Evolutionary conservation across 495 filamentous ascomycete species (phyloP).

Genomic region (Apiosordaria backusii): DNA sequence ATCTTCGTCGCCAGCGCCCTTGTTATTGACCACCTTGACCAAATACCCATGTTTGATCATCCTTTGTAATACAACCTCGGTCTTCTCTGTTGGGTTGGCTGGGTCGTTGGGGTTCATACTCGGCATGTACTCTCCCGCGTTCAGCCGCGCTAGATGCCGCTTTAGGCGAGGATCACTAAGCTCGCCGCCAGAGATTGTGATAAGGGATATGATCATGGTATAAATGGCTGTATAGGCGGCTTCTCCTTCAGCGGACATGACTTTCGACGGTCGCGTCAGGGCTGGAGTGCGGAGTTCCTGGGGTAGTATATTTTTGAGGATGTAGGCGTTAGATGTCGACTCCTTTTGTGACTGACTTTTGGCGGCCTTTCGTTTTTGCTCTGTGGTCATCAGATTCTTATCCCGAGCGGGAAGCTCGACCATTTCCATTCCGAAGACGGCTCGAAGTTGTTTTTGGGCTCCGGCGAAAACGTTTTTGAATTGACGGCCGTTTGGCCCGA

Average conservation of each 20-base stretch:
- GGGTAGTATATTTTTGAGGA: constrained; percentile 70
- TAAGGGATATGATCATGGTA: constrained; percentile 71
- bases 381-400: constrained; percentile 79
- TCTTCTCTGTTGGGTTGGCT: constrained; percentile 62
- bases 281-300: constrained; percentile 55
- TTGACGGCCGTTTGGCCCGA: constrained; percentile 51
- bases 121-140: constrained; percentile 66
- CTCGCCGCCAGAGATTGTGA: constrained; percentile 63
- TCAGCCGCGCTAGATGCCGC: constrained; percentile 69
- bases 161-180: constrained; percentile 70
- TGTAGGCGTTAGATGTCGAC: constrained; percentile 64
- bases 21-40: constrained; percentile 62
- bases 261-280: constrained; percentile 65
- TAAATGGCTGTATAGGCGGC: constrained; percentile 76
- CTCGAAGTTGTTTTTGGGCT: constrained; percentile 61
- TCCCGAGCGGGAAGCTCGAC: constrained; percentile 74
- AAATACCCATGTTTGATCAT: constrained; percentile 83
- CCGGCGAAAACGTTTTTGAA: constrained; percentile 68
- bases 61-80: constrained; percentile 67
- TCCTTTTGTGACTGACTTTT: constrained; percentile 42
- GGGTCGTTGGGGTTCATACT: constrained; percentile 45
- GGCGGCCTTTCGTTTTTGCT: constrained; percentile 60
- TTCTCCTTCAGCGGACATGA: constrained; percentile 62
- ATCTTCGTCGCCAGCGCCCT: constrained; percentile 60
- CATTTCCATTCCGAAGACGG: constrained; percentile 82